Percentiles rank a stretch among this genome's conserved stretches.
phyloP scores from a whole-genome alignment of 805 yeast species.

The Zygotorulaspora florentina region DNA sequence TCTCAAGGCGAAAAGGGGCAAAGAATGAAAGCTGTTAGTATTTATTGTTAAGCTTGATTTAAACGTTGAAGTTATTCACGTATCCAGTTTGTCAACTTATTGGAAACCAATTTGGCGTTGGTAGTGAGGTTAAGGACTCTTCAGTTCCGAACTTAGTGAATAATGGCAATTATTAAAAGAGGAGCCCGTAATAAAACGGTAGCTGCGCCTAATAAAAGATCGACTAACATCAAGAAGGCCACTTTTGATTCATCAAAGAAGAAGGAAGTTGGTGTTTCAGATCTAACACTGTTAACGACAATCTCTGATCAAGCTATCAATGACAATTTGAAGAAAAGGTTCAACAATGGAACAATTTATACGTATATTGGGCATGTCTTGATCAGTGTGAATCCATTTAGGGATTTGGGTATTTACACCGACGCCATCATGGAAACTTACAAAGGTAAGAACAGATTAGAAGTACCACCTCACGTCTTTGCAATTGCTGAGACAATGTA shows the following conservation, averaged over 20 bases:
- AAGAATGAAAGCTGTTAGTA: not conserved
- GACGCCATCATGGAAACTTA: constrained; percentile 69
- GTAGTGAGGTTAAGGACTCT: not conserved
- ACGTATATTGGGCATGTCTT: constrained; percentile 92
- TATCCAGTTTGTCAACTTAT: not conserved
- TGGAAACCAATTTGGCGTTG: not conserved
- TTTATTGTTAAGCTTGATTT: too few relatives aligned
- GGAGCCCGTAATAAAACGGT: constrained; percentile 57
- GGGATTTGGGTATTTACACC: constrained; percentile 93
- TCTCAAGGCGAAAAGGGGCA: constrained; percentile 3
- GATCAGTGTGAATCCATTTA: constrained; percentile 94
- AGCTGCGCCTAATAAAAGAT: constrained; percentile 52
- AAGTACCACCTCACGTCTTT: constrained; percentile 96
- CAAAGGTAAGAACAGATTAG: constrained; percentile 88
- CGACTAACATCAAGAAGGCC: constrained; percentile 70
- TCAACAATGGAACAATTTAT: constrained; percentile 83
- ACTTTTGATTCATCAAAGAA: constrained; percentile 82
- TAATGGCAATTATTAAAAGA: constrained; percentile 75
- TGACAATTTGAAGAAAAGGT: constrained; percentile 84
- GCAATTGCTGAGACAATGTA: constrained; percentile 98
- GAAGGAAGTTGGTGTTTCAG: constrained; percentile 98
- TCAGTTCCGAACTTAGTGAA: not conserved
- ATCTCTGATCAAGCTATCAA: constrained; percentile 91
- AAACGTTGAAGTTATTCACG: too few relatives aligned
- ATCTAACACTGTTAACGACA: constrained; percentile 79